Conservation (phyloP, 257 asterid species). For the Eucommia ulmoides region DNA sequence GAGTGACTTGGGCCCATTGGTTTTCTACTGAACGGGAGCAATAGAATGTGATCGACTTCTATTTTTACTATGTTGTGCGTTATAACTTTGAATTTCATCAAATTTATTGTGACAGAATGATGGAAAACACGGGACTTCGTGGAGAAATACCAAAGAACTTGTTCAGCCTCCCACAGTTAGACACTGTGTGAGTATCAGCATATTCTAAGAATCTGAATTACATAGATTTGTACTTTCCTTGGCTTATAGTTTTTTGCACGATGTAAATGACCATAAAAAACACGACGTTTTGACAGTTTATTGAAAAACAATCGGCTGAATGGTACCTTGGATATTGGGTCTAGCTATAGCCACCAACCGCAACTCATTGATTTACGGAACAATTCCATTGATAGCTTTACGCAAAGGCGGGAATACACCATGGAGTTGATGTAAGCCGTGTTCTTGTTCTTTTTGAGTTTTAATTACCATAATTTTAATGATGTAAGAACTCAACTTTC, state of each 20-base stretch:
- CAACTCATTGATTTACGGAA: slow-evolving; percentile 35
- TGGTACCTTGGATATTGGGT: slow-evolving; percentile 40
- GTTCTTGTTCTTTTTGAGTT: background rate
- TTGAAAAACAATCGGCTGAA: slow-evolving; percentile 42
- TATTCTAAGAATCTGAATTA: no score
- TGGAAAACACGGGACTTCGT: slow-evolving; percentile 44
- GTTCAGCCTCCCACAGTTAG: slow-evolving; percentile 53
- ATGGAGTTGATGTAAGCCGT: slow-evolving; percentile 36
- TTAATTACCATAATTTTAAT: background rate
- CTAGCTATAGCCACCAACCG: slow-evolving; percentile 27
- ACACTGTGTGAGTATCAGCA: slow-evolving; percentile 48
- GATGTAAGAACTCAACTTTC: background rate
- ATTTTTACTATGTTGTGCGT: no score
- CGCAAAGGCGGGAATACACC: slow-evolving; percentile 19
- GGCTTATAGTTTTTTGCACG: no score
- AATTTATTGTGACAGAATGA: slow-evolving; percentile 47
- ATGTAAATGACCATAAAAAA: no score
- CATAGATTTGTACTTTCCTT: no score
- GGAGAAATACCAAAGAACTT: slow-evolving; percentile 47
- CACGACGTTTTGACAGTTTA: slow-evolving; percentile 33
- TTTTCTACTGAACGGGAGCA: no score
- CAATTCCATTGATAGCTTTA: slow-evolving; percentile 34
- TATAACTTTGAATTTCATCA: no score
- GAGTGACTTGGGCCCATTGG: no score
- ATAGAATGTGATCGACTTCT: no score